A percentile compares a stretch with the other conserved stretches of the same genome.
Conservation (phyloP, 2,329 filamentous ascomycete genomes). For the Xylariaceae sp. region DNA sequence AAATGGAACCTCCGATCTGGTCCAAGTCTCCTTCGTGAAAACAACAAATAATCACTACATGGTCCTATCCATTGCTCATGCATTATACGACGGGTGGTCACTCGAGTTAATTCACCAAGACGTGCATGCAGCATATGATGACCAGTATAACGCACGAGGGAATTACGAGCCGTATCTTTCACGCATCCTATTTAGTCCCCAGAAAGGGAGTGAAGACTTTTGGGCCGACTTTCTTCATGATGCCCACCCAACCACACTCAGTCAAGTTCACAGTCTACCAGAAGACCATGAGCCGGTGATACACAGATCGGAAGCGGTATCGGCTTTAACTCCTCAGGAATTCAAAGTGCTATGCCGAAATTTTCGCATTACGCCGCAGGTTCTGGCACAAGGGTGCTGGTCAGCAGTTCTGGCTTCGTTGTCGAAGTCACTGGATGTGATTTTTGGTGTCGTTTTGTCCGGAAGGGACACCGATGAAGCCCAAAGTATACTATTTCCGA, state of each 20-base stretch:
- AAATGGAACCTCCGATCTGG: constrained; percentile 43
- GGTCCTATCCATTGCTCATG: constrained; percentile 77
- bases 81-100: constrained; percentile 89
- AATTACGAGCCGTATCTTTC: constrained; percentile 58
- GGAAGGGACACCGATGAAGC: constrained; percentile 76
- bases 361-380: constrained; percentile 72
- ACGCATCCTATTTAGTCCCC: constrained; percentile 50
- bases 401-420: constrained; percentile 68
- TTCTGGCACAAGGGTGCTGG: constrained; percentile 77
- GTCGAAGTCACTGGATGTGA: constrained; percentile 68
- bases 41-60: constrained; percentile 45
- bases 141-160: constrained; percentile 44
- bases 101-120: constrained; percentile 73
- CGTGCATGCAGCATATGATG: constrained; percentile 65
- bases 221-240: constrained; percentile 72
- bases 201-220: constrained; percentile 56
- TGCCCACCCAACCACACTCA: constrained; percentile 42
- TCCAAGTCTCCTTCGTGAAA: constrained; percentile 52
- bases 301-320: constrained; percentile 51
- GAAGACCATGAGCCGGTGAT: neutral
- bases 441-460: constrained; percentile 81
- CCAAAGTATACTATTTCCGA: constrained; percentile 75
- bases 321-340: constrained; percentile 42
- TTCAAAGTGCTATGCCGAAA: constrained; percentile 65
- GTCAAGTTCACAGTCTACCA: neutral